These are phyloP conservation scores for Scedosporium boydii DNA, from an alignment of 2,329 filamentous ascomycete species.

Conservation along the genomic window DNA sequence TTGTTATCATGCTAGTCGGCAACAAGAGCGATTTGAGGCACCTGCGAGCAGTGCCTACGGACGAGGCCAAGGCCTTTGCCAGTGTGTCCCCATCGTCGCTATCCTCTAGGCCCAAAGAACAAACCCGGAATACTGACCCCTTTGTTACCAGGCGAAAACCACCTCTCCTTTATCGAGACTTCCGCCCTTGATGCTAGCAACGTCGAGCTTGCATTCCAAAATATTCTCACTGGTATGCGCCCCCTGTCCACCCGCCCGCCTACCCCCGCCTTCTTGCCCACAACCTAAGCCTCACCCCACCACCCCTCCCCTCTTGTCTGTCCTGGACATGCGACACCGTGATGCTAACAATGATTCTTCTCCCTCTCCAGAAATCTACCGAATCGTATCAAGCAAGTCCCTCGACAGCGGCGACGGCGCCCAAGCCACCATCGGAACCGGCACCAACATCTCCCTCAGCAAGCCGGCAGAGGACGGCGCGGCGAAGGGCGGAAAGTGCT, in stretches of 20 bases:
- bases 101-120: neutral
- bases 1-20: constrained; percentile 98
- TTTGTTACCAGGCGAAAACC: constrained; percentile 69
- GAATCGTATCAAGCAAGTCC: constrained; percentile 96
- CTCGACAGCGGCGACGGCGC: constrained; percentile 80
- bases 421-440: constrained; percentile 69
- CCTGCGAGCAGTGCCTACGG: constrained; percentile 89
- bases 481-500: constrained; percentile 73
- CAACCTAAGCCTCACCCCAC: neutral
- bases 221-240: constrained; percentile 85
- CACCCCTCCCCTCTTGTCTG: neutral
- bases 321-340: constrained; percentile 6
- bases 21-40: constrained; percentile 99
- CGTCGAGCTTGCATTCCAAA: constrained; percentile 98
- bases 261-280: neutral
- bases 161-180: constrained; percentile 98
- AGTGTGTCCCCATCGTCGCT: constrained; percentile 45
- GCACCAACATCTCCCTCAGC: constrained; percentile 78
- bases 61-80: constrained; percentile 96
- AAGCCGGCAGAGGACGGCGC: constrained; percentile 69
- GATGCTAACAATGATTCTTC: constrained; percentile 8
- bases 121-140: neutral
- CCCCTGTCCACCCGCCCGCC: neutral
- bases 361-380: constrained; percentile 75
- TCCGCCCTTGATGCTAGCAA: constrained; percentile 98